Evolutionary conservation across 441 rosid genomes (phyloP), one percentile per base, ranked within the genome.

Genomic region (Croton laevigatus): DNA sequence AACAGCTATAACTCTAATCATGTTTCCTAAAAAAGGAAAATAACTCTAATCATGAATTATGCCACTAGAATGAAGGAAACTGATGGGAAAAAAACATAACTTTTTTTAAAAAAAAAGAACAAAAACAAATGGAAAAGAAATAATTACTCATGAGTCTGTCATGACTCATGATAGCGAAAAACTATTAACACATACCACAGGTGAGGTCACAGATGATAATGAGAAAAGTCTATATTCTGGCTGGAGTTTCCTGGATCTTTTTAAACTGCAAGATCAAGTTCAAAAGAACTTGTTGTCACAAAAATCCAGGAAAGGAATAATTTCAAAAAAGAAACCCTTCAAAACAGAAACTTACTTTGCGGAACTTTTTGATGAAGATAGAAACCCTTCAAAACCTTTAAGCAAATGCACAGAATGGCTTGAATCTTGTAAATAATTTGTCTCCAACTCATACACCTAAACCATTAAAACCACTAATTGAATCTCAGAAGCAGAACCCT

Each of bases 181-280:
- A 9, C 8, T 9, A 58, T 61, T 82, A 71, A 72, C 49, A 88
- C 94, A 65, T 82, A 91, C 98, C 19, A 89, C 90, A 0, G 91
- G 98, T 59, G 98, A 93, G 38, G 98, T 89, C 54, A 89, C 88
- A 10, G 97, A 93, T 46, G 98, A 93, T 65, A 93, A 70, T 12
- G 97, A 93, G 88, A 91, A 88, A 70, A 91, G 87, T 80, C 97
- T 86, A 59, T 93, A 97, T 80, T 93, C 98, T 27, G 86, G 93
- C 88, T 91, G 94, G 73, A 91, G 89, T 78, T 91, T 93, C 80
- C 96, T 86, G 8, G 97, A 85, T 70, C 98, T 87, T 83, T 89
- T 93, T 81, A 87, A 83, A 76, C 98, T 89, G 81, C 81, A 75
- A 68, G 45, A 54, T 68, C 74, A 73, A 76, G 81, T 82, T 55